A percentile compares a stretch with the other conserved stretches of the same genome.
Conservation (phyloP, 1,284 basidiomycete species). For the Cryptococcus sp. region DNA sequence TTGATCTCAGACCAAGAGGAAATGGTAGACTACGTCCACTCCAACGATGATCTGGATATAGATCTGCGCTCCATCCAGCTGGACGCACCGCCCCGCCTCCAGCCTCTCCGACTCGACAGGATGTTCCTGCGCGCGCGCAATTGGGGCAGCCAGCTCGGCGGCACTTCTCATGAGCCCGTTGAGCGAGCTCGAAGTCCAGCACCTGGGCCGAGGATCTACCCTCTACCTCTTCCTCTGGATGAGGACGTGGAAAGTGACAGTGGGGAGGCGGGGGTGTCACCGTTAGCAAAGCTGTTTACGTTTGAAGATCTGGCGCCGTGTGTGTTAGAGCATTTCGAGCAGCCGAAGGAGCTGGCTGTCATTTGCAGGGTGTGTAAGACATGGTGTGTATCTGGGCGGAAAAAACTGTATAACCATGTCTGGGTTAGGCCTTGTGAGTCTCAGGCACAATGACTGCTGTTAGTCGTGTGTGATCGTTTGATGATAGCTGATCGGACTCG, state of each 20-base stretch:
- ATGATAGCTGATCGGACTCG: conserved; percentile 3
- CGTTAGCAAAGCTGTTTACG: conserved; percentile 30
- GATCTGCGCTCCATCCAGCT: conserved; percentile 30
- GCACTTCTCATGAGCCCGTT: neutral
- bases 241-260: neutral
- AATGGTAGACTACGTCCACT: too few species aligned
- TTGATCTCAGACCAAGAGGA: too few species aligned
- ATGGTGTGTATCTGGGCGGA: conserved; percentile 31
- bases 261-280: conserved; percentile 16
- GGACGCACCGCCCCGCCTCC: conserved; percentile 24
- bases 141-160: conserved; percentile 8
- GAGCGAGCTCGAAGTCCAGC: conserved; percentile 29
- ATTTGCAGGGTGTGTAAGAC: conserved; percentile 31
- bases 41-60: conserved; percentile 15
- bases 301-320: conserved; percentile 39
- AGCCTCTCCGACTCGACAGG: conserved; percentile 36
- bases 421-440: conserved; percentile 49
- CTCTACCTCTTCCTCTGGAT: conserved; percentile 25
- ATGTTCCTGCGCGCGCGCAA: conserved; percentile 33
- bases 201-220: conserved; percentile 17
- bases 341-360: conserved; percentile 34
- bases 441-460: neutral
- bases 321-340: conserved; percentile 34
- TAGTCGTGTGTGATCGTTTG: neutral
- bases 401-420: conserved; percentile 39